These are phyloP conservation scores for Gremmenia infestans DNA, from an alignment of 2,329 filamentous ascomycete species.

Conservation along the genomic window DNA sequence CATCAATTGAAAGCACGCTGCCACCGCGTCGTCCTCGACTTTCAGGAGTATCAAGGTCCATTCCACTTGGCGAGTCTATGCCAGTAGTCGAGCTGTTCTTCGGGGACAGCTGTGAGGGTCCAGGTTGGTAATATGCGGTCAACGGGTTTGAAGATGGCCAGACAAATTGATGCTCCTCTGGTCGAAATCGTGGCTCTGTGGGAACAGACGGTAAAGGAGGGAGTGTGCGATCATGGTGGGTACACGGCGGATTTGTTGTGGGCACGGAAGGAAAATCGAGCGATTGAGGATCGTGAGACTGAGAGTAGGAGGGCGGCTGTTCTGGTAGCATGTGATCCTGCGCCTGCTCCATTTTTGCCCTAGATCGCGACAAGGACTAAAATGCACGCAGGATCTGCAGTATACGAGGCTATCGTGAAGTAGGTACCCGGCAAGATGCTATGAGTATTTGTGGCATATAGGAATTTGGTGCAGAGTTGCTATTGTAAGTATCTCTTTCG, in stretches of 20 bases:
- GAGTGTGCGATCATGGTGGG: conserved; percentile 29
- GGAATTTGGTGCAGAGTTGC: conserved; percentile 10
- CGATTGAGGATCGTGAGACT: conserved; percentile 28
- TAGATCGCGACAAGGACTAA: conserved; percentile 17
- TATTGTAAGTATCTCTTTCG: neutral
- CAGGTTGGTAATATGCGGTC: conserved; percentile 31
- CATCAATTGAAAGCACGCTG: conserved; percentile 45
- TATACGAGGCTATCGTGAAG: neutral
- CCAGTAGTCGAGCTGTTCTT: conserved; percentile 15
- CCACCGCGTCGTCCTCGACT: conserved; percentile 26
- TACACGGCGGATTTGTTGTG: conserved; percentile 22
- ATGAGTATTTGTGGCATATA: conserved; percentile 9
- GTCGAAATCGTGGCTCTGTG: conserved; percentile 19
- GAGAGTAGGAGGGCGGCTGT: conserved; percentile 27
- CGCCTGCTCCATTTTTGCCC: conserved; percentile 28
- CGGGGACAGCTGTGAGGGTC: conserved; percentile 28
- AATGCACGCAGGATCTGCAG: neutral
- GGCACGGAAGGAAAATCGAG: conserved; percentile 26
- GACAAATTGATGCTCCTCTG: conserved; percentile 24
- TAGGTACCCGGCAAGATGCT: neutral
- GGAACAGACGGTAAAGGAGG: conserved; percentile 27
- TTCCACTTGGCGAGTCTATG: conserved; percentile 25
- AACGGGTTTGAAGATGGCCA: conserved; percentile 33
- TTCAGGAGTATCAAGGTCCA: conserved; percentile 30
- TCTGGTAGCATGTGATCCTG: conserved; percentile 31